A percentile compares a stretch with the other conserved stretches of the same genome.
phyloP scores from a whole-genome alignment of 1,139 yeast genomes.

The Hyphopichia pseudoburtonii region DNA sequence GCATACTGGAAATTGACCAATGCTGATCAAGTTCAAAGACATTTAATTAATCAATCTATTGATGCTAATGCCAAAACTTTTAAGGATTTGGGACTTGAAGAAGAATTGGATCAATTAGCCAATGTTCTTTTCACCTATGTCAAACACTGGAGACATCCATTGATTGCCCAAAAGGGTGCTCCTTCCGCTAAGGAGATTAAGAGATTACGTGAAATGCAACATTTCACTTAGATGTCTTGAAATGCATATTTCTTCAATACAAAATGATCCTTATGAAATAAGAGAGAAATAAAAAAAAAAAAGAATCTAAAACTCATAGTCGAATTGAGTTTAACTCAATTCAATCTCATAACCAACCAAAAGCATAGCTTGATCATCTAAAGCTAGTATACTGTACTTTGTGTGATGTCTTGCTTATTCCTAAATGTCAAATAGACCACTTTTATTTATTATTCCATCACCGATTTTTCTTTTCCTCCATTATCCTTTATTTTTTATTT shows the following conservation, averaged over 20 bases:
- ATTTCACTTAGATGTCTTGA: slow-evolving; percentile 42
- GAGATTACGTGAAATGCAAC: slow-evolving; percentile 48
- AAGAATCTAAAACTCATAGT: no score
- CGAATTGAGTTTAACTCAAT: no score
- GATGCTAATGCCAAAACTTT: slow-evolving; percentile 66
- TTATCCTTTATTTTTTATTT: not conserved
- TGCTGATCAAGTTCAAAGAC: slow-evolving; percentile 78
- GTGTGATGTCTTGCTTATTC: no score
- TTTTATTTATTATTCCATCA: not conserved
- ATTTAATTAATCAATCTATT: slow-evolving; percentile 64
- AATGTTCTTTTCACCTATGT: slow-evolving; percentile 69
- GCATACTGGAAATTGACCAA: slow-evolving; percentile 71
- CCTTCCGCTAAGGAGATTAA: slow-evolving; percentile 42
- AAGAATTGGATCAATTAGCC: slow-evolving; percentile 63
- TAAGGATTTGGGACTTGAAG: slow-evolving; percentile 65
- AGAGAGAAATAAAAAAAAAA: not conserved
- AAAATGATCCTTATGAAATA: no score
- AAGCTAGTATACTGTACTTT: no score
- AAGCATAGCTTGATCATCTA: no score
- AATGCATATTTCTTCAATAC: no score
- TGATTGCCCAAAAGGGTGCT: slow-evolving; percentile 49
- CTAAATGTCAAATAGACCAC: not conserved
- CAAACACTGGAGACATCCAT: slow-evolving; percentile 55
- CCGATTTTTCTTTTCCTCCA: not conserved
- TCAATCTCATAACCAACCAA: no score